Conservation (phyloP, 2,329 filamentous ascomycete genomes). For the Hymenoscyphus albidus region DNA sequence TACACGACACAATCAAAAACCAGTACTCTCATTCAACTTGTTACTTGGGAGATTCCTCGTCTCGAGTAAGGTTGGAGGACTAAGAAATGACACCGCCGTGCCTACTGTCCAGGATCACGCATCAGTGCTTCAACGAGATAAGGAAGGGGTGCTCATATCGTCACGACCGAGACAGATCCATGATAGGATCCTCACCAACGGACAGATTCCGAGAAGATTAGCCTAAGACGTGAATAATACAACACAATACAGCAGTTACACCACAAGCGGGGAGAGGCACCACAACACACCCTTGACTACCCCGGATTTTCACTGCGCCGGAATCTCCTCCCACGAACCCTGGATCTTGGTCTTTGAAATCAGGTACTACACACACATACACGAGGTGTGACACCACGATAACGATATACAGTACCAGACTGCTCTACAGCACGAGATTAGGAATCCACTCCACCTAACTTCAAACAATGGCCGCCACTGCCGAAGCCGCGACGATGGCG, state of each 20-base stretch:
- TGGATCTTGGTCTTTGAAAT: neutral
- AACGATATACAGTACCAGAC: neutral
- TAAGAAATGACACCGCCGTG: neutral
- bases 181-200: neutral
- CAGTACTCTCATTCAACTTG: neutral
- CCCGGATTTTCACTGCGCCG: conserved; percentile 1
- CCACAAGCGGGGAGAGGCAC: neutral
- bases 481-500: neutral
- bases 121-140: neutral
- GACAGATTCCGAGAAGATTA: neutral
- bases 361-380: neutral
- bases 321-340: neutral
- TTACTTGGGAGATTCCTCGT: neutral
- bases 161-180: conserved; percentile 1
- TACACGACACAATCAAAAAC: neutral
- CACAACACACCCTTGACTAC: neutral
- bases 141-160: neutral
- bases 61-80: neutral
- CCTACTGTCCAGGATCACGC: neutral
- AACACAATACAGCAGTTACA: neutral
- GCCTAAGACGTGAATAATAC: neutral
- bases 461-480: neutral
- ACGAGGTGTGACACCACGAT: conserved; percentile 2
- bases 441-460: neutral
- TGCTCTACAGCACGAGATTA: neutral